phyloP scores from a whole-genome alignment of 371 early-diverging fungal species.

The Blakeslea trispora region DNA sequence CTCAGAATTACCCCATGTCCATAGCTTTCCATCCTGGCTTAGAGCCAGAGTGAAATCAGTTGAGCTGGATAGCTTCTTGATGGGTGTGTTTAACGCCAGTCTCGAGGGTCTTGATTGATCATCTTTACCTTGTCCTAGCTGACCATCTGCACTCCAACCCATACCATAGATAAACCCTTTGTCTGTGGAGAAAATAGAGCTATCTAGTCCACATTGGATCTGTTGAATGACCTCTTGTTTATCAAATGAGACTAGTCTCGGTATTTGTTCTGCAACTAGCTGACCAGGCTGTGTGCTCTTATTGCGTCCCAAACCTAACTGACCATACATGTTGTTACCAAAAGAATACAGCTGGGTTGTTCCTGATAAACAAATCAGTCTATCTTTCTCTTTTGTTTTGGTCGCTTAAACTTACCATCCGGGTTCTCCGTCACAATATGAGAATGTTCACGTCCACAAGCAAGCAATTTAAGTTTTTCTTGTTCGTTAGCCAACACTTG shows the following conservation, averaged over 20 bases:
- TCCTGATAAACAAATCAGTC: no score
- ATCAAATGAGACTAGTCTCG: slow-evolving; percentile 18
- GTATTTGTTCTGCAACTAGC: slow-evolving; percentile 24
- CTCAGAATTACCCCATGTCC: slow-evolving; percentile 85
- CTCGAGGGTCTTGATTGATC: slow-evolving; percentile 50
- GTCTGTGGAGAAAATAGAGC: slow-evolving; percentile 68
- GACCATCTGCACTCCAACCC: slow-evolving; percentile 87
- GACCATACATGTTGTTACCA: slow-evolving; percentile 75
- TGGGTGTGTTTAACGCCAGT: slow-evolving; percentile 35
- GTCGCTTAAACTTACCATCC: slow-evolving; percentile 3
- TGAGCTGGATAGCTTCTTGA: slow-evolving; percentile 61
- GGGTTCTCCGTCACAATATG: slow-evolving; percentile 43
- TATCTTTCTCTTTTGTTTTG: no score
- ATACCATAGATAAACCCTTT: slow-evolving; percentile 56
- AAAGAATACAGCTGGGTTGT: slow-evolving; percentile 52
- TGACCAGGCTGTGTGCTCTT: slow-evolving; percentile 37
- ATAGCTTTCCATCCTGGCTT: slow-evolving; percentile 53
- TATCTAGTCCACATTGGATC: slow-evolving; percentile 76
- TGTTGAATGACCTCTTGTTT: slow-evolving; percentile 37
- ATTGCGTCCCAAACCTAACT: slow-evolving; percentile 57
- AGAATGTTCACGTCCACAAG: slow-evolving; percentile 66
- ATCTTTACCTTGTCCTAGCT: slow-evolving; percentile 66
- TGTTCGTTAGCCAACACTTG: neutral
- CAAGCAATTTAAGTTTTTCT: slow-evolving; percentile 13
- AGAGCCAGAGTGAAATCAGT: slow-evolving; percentile 77